Percentiles rank a stretch among this genome's conserved stretches.
phyloP scores from a whole-genome alignment of 305 asterid genomes.

The Fraxinus latifolia region DNA sequence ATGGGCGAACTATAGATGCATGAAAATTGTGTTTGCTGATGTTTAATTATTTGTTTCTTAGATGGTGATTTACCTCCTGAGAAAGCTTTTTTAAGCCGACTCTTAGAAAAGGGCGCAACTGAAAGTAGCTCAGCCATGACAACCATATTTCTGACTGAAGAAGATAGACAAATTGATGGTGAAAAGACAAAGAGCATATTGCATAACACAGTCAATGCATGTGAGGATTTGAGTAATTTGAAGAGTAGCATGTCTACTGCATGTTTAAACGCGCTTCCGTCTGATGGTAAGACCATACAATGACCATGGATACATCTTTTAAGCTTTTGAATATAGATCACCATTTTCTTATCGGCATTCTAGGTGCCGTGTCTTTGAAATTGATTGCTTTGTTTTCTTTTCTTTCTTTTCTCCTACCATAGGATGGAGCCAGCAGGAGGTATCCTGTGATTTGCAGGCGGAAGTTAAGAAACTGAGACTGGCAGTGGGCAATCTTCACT shows the following conservation, averaged over 20 bases:
- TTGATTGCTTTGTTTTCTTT: neutral
- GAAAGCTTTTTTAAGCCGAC: conserved; percentile 63
- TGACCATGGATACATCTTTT: neutral
- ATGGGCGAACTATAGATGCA: neutral
- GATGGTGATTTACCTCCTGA: conserved; percentile 59
- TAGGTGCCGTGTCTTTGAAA: neutral
- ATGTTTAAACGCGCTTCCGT: conserved; percentile 40
- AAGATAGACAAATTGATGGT: conserved; percentile 39
- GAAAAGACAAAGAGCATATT: conserved; percentile 42
- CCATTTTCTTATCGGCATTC: conserved; percentile 12
- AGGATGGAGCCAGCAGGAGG: conserved; percentile 57
- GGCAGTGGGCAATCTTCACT: conserved; percentile 56
- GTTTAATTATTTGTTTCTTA: conserved; percentile 32
- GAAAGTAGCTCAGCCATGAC: conserved; percentile 62
- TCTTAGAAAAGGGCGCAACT: conserved; percentile 75
- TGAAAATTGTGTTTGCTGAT: conserved; percentile 25
- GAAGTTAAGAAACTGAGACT: conserved; percentile 63
- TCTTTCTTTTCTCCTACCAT: conserved; percentile 26
- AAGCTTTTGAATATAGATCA: conserved; percentile 17
- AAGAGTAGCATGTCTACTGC: conserved; percentile 51
- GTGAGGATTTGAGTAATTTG: conserved; percentile 52
- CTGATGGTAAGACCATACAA: conserved; percentile 54
- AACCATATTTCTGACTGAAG: conserved; percentile 32
- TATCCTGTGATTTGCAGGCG: conserved; percentile 48
- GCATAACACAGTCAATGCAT: conserved; percentile 45